phyloP scores from a whole-genome alignment of 108 stramenopile species.

The Phaeodactylum tricornutum region DNA sequence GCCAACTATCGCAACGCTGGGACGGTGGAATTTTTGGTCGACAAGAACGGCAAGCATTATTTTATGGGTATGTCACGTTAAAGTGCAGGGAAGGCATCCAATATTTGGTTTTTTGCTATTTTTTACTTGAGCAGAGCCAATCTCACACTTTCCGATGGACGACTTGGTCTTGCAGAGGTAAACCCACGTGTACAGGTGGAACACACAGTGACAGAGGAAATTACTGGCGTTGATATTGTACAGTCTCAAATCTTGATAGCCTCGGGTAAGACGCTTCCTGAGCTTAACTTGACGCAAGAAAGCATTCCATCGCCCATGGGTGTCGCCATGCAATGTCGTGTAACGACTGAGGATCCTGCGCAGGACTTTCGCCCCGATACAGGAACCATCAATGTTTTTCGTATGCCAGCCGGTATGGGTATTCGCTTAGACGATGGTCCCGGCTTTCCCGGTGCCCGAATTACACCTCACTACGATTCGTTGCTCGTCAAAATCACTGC shows the following conservation, averaged over 20 bases:
- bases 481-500: slow-evolving; percentile 84
- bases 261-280: slow-evolving; percentile 73
- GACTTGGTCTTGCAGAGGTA: too few species aligned
- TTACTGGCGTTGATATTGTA: slow-evolving; percentile 87
- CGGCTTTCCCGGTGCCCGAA: slow-evolving; percentile 43
- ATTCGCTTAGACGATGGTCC: slow-evolving; percentile 89
- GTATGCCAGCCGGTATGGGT: slow-evolving; percentile 88
- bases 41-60: slow-evolving; percentile 78
- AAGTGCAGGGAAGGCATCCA: too few species aligned
- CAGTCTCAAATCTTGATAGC: slow-evolving; percentile 91
- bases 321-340: slow-evolving; percentile 92
- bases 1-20: slow-evolving; percentile 92
- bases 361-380: slow-evolving; percentile 91
- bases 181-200: slow-evolving; percentile 91
- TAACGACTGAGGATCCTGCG: slow-evolving; percentile 90
- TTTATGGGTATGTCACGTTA: too few species aligned
- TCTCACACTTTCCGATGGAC: too few species aligned
- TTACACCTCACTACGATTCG: slow-evolving; percentile 76
- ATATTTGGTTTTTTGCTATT: too few species aligned
- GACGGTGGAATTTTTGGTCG: slow-evolving; percentile 96
- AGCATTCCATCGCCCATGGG: slow-evolving; percentile 48
- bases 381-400: slow-evolving; percentile 85
- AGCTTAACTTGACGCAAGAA: slow-evolving; percentile 65
- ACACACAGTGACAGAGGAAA: slow-evolving; percentile 89
- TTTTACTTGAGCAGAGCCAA: too few species aligned